Conservation (phyloP, 345 rosid genomes). For the Limnanthes douglasii region DNA sequence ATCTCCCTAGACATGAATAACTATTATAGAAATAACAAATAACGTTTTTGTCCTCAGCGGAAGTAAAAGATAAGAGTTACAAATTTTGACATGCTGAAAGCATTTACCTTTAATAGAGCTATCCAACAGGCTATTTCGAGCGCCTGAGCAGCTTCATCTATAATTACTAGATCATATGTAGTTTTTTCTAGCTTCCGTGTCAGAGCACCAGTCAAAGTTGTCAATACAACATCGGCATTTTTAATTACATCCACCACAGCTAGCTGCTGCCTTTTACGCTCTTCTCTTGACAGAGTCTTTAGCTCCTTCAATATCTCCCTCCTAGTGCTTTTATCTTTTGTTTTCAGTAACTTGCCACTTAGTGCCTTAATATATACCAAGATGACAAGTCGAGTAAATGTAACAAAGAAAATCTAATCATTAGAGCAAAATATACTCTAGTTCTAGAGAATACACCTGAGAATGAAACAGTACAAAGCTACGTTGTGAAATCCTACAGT, state of each 20-base stretch:
- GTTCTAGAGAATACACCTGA: not conserved
- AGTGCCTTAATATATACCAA: constrained; percentile 28
- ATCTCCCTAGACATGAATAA: too few relatives aligned
- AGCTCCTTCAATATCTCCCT: constrained; percentile 84
- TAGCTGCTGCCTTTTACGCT: constrained; percentile 91
- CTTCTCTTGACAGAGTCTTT: constrained; percentile 69
- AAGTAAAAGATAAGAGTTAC: not conserved
- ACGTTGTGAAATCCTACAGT: too few relatives aligned
- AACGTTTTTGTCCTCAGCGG: too few relatives aligned
- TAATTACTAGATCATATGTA: constrained; percentile 83
- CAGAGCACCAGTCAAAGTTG: constrained; percentile 83
- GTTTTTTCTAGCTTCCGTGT: constrained; percentile 53
- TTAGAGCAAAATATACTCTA: not conserved
- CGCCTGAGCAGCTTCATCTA: constrained; percentile 98
- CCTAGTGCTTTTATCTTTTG: constrained; percentile 72
- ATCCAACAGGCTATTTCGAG: constrained; percentile 98
- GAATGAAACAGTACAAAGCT: too few relatives aligned
- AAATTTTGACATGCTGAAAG: not conserved
- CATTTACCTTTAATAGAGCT: constrained; percentile 61
- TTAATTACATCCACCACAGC: constrained; percentile 86
- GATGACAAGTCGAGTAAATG: not conserved
- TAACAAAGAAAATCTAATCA: not conserved
- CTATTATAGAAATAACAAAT: too few relatives aligned
- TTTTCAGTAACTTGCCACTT: constrained; percentile 70
- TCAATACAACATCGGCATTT: constrained; percentile 66